Evolutionary conservation across 1,284 basidiomycete species (phyloP).

Genomic region (Apiotrichum domesticum): DNA sequence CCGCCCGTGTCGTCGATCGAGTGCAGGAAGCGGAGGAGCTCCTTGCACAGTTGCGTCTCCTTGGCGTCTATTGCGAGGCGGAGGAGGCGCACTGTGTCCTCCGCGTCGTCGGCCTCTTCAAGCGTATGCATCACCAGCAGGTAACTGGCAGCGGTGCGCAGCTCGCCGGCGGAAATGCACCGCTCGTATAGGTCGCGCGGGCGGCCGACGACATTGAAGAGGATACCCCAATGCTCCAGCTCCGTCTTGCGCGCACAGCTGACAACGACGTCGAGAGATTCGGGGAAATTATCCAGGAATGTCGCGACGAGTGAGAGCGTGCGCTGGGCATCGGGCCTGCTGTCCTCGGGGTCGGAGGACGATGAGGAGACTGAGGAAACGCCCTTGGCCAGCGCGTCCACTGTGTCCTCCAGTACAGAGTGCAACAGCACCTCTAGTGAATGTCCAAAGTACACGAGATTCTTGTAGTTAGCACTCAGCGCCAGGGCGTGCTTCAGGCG

Average conservation of each 20-base stretch:
- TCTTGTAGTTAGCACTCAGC: slow-evolving; percentile 80
- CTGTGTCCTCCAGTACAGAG: slow-evolving; percentile 87
- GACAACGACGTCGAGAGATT: slow-evolving; percentile 85
- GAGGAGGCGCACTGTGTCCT: slow-evolving; percentile 72
- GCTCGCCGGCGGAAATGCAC: slow-evolving; percentile 66
- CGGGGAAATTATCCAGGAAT: slow-evolving; percentile 92
- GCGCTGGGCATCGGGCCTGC: slow-evolving; percentile 12
- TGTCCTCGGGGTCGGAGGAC: slow-evolving; percentile 4
- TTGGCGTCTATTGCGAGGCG: slow-evolving; percentile 64
- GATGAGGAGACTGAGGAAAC: not conserved
- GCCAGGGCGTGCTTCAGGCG: slow-evolving; percentile 73
- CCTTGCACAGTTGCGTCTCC: slow-evolving; percentile 56
- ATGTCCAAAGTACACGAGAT: slow-evolving; percentile 88
- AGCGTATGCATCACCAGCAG: slow-evolving; percentile 88
- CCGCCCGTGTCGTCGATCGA: slow-evolving; percentile 79
- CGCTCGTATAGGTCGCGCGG: slow-evolving; percentile 89
- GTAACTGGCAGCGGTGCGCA: slow-evolving; percentile 89
- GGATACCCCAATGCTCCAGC: slow-evolving; percentile 76
- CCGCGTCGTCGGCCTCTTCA: slow-evolving; percentile 76
- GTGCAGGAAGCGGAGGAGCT: slow-evolving; percentile 83
- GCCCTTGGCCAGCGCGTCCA: slow-evolving; percentile 36
- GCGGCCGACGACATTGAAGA: slow-evolving; percentile 86
- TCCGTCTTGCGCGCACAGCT: slow-evolving; percentile 97
- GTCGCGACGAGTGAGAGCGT: slow-evolving; percentile 69
- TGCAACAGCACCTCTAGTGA: slow-evolving; percentile 90